Evolutionary conservation across 257 asterid genomes (phyloP), one percentile per base, ranked within the genome.

Genomic region (Osmanthus fragrans): DNA sequence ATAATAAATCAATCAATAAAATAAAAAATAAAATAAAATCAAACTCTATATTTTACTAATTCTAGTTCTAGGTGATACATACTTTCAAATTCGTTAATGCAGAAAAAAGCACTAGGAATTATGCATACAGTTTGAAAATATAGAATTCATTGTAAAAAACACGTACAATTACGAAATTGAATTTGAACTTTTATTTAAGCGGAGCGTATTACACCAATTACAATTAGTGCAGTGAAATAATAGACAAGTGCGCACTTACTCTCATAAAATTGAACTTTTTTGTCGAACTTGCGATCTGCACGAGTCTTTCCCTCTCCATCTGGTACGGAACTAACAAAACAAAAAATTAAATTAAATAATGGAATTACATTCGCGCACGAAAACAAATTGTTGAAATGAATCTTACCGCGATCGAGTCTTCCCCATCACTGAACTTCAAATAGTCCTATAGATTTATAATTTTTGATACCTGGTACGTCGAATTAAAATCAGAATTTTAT

Each of bases 201-300:
- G 10, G 40, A 36, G 6, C 40, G 6, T 0, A 36, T 36, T 36
- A 36, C 40, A 6, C 40, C 40, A 36, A 36, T 36, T 36, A 36
- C 40, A 36, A 36, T 36, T 36, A 5, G 8, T 6, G 40, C 10
- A 36, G 21, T 0, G 11, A 36, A 36, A 36, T 36, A 5, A 37
- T 37, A 34, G 63, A 23, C n/a, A 70, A 34, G 13, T 29, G 40
- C n/a, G 13, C 47, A 32, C 86, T 82, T 83, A 91, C 97, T 82
- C 7, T 87, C 79, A 73, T 93, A 88, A 80, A 93, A 93, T 45
- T 84, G 82, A 76, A 93, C 66, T 82, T 93, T 89, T 91, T 89
- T 93, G 49, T 89, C 91, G 74, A 93, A 88, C 83, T 88, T 93
- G 75, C 85, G 88, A 12, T 89, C 95, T 11, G 90, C 89, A 2